Evolutionary conservation across 2,329 filamentous ascomycete species (phyloP), one percentile per base, ranked within the genome.

Genomic region (Diaporthe eres): DNA sequence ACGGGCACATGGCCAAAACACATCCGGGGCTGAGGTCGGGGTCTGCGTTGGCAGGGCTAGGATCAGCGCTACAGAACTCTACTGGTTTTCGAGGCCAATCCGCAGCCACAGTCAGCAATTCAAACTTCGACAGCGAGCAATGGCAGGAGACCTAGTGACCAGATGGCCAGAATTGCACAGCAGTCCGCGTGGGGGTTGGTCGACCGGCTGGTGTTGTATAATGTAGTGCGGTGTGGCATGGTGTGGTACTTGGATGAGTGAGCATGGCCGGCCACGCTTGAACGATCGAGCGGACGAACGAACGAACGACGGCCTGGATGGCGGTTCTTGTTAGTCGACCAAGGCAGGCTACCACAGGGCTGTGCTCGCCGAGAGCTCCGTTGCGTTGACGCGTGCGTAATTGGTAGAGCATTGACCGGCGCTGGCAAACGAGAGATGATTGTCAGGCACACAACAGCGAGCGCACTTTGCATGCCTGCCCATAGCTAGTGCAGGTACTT

Each of bases 1-100:
- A 68, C 65, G 49, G 49, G 49, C 65, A 70, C 65, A 55, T 42
- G 49, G 31, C 31, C 34, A 39, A 53, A 70, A 28, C 31, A 70
- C n/a, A 55, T 55, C 47, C 28, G 49, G 65, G 65, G 65, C 65
- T 70, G 65, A 70, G 28, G 34, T 19, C n/a, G 34, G 49, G 34
- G 47, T 55, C 65, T 70, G 65, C 47, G 65, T 31, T 70, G 65
- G 65, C 49, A 70, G 47, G 63, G 49, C 65, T 70, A 70, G 65
- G 49, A 53, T 55, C 7, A 70, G 65, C 65, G 65, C 65, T 70
- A 55, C 47, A 68, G 31, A 68, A 68, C 65, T 53, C 22, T 68
- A 68, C 47, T 68, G 31, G 34, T 28, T 51, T 39, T 51, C 7
- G 47, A 55, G 13, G 34, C 65, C 49, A 55, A 70, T 31, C 65